Percentiles rank a stretch among this genome's conserved stretches.
Conservation (phyloP, 179 eudicot genomes). For the Sideroxylon spinosum region DNA sequence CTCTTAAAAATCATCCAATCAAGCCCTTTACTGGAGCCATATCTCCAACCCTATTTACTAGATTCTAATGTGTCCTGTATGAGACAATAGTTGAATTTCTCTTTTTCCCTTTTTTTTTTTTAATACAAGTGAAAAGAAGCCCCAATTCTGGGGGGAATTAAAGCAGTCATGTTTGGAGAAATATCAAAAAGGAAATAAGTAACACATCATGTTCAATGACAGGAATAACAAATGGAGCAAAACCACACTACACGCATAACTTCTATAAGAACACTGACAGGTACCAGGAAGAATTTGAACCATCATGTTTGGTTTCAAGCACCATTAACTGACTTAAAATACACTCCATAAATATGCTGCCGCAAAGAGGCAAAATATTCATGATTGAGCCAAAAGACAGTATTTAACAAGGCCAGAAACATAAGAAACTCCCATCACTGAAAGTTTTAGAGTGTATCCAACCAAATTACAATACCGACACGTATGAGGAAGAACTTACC, state of each 20-base stretch:
- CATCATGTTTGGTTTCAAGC: neutral
- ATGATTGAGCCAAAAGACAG: neutral
- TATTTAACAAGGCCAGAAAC: neutral
- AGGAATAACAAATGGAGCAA: neutral
- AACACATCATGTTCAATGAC: neutral
- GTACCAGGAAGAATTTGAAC: neutral
- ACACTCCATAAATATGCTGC: neutral
- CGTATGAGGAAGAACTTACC: no score
- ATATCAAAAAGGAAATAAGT: no score
- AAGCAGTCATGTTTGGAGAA: neutral
- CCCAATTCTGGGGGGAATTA: neutral
- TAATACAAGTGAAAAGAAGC: neutral
- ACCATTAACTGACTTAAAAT: neutral
- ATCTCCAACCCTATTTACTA: neutral
- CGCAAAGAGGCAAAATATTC: neutral
- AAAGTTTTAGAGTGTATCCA: slow-evolving; percentile 1
- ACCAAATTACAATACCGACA: neutral
- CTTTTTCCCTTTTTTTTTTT: no score
- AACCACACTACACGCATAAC: neutral
- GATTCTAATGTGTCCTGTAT: neutral
- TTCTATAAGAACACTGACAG: neutral
- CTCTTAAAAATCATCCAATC: neutral
- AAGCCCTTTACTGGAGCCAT: neutral
- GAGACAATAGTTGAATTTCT: neutral
- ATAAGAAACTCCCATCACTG: neutral